phyloP scores from a whole-genome alignment of 2,329 filamentous ascomycete genomes.

The Colletotrichum shisoi region DNA sequence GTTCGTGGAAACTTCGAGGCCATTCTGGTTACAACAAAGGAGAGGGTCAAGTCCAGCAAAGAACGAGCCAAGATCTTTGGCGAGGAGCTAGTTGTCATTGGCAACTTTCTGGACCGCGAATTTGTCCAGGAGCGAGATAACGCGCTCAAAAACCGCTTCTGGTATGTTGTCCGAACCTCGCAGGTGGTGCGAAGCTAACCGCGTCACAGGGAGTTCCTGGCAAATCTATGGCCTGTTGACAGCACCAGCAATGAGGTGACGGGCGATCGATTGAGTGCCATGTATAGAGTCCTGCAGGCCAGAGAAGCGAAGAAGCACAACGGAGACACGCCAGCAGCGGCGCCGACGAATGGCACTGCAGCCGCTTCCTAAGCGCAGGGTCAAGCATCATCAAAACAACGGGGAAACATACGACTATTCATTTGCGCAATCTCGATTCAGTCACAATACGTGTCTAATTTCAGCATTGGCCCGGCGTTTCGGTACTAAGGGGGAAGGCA shows the following conservation, averaged over 20 bases:
- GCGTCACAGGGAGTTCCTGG: slow-evolving; percentile 53
- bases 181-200: slow-evolving; percentile 13
- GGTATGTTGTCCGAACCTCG: slow-evolving; percentile 23
- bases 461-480: slow-evolving; percentile 41
- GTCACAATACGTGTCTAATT: slow-evolving; percentile 31
- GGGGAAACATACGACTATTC: slow-evolving; percentile 13
- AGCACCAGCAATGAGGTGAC: slow-evolving; percentile 55
- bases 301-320: slow-evolving; percentile 45
- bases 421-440: slow-evolving; percentile 33
- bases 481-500: slow-evolving; percentile 33
- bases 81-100: slow-evolving; percentile 67
- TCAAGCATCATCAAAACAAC: slow-evolving; percentile 28
- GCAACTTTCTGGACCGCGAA: slow-evolving; percentile 63
- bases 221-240: slow-evolving; percentile 57
- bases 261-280: slow-evolving; percentile 55
- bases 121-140: slow-evolving; percentile 50
- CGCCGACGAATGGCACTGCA: slow-evolving; percentile 38
- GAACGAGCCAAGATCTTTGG: slow-evolving; percentile 69
- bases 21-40: slow-evolving; percentile 68
- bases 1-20: slow-evolving; percentile 67
- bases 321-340: slow-evolving; percentile 28
- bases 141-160: slow-evolving; percentile 41
- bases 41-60: slow-evolving; percentile 68
- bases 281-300: slow-evolving; percentile 54
- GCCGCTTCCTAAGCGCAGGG: slow-evolving; percentile 34